phyloP scores from a whole-genome alignment of 1,284 basidiomycete genomes.

The Salmacisia buchloeana region DNA sequence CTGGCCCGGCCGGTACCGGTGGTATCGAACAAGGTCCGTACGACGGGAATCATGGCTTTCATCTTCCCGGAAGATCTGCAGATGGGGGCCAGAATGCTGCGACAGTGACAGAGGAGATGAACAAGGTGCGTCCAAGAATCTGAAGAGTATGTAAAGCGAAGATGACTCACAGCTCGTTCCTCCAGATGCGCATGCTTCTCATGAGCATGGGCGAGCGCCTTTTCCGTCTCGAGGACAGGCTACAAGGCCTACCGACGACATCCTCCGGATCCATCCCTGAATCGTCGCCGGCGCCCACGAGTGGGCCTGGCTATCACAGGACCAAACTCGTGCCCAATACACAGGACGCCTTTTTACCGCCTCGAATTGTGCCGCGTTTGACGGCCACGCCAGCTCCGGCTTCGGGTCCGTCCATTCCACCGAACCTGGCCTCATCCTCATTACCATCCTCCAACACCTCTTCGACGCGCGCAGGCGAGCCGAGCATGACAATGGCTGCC shows the following conservation, averaged over 20 bases:
- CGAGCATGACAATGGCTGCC: background rate
- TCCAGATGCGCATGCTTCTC: background rate
- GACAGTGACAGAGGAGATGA: background rate
- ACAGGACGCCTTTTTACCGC: background rate
- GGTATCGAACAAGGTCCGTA: no score
- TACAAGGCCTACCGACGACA: background rate
- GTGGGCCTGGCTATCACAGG: background rate
- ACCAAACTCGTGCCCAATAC: background rate
- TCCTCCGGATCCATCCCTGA: background rate
- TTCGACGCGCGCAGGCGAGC: background rate
- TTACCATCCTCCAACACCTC: background rate
- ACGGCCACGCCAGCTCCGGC: conserved; percentile 3
- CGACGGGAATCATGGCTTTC: no score
- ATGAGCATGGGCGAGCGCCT: background rate
- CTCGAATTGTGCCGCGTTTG: background rate
- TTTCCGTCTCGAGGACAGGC: background rate
- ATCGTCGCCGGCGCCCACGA: background rate
- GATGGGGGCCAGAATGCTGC: background rate
- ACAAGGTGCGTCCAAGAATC: background rate
- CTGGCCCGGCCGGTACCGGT: background rate
- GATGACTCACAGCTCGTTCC: background rate
- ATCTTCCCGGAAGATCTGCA: no score
- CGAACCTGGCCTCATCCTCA: background rate
- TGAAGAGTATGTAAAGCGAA: background rate
- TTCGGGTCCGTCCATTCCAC: background rate